phyloP scores from a whole-genome alignment of 352 stramenopile genomes.

The Plasmopara halstedii region DNA sequence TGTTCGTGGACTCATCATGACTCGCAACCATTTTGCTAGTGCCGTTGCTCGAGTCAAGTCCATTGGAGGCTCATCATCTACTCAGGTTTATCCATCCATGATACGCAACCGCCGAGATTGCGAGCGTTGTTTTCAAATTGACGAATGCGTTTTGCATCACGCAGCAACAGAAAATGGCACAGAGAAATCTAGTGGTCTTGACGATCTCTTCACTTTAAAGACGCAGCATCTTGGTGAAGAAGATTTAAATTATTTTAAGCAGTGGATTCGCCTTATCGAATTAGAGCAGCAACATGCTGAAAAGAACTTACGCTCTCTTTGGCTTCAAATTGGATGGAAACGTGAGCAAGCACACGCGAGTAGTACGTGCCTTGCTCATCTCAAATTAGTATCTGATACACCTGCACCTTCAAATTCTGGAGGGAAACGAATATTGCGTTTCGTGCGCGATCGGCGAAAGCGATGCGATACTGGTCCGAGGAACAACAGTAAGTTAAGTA shows the following conservation, averaged over 20 bases:
- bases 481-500: not conserved
- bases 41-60: constrained; percentile 52
- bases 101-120: constrained; percentile 60
- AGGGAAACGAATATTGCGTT: constrained; percentile 32
- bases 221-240: constrained; percentile 41
- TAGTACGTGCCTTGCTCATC: constrained; percentile 42
- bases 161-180: constrained; percentile 67
- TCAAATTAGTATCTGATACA: constrained; percentile 42
- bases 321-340: constrained; percentile 53
- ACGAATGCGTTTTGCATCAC: constrained; percentile 85
- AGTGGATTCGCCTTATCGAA: constrained; percentile 67
- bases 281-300: constrained; percentile 68
- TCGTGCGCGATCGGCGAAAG: constrained; percentile 41
- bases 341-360: constrained; percentile 45
- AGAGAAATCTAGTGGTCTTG: constrained; percentile 51
- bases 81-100: constrained; percentile 64
- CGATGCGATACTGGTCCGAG: constrained; percentile 2
- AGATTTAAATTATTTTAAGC: constrained; percentile 63
- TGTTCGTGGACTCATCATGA: constrained; percentile 56
- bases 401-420: constrained; percentile 24
- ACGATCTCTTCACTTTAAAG: constrained; percentile 54
- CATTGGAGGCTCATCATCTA: constrained; percentile 34
- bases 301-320: constrained; percentile 59
- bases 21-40: constrained; percentile 62
- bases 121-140: constrained; percentile 67